These are phyloP conservation scores for Pilaira anomala DNA, from an alignment of 192 early-diverging fungal genomes.

Conservation along the genomic window DNA sequence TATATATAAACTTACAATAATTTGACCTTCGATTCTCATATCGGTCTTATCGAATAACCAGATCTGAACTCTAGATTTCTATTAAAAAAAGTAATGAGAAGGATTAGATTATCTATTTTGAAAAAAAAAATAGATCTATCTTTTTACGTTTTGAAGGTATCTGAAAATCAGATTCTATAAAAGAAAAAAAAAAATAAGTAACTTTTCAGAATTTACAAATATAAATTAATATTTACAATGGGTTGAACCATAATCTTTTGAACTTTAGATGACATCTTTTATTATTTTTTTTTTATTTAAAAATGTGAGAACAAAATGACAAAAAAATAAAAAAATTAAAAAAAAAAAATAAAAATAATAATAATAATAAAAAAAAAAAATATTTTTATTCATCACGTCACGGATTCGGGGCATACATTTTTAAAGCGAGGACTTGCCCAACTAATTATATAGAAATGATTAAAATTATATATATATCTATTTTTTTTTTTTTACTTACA, in stretches of 20 bases:
- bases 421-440: neutral
- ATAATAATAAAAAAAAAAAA: constrained; percentile 4
- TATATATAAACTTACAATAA: constrained; percentile 64
- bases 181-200: neutral
- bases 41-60: constrained; percentile 93
- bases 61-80: constrained; percentile 88
- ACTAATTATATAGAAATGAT: constrained; percentile 2
- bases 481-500: constrained; percentile 45
- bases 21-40: constrained; percentile 86
- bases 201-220: neutral
- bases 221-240: constrained; percentile 52
- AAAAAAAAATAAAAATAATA: neutral
- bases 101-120: neutral
- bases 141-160: constrained; percentile 82
- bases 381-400: too few relatives aligned
- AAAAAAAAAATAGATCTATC: neutral
- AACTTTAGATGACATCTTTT: constrained; percentile 64
- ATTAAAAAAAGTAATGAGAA: constrained; percentile 11
- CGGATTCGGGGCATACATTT: too few relatives aligned
- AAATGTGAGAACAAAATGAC: neutral
- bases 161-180: constrained; percentile 92
- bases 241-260: constrained; percentile 85
- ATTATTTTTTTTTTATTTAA: constrained; percentile 2
- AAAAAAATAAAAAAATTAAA: neutral
- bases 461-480: neutral